phyloP scores from a whole-genome alignment of 192 early-diverging fungal species.

The Coemansia sp. region DNA sequence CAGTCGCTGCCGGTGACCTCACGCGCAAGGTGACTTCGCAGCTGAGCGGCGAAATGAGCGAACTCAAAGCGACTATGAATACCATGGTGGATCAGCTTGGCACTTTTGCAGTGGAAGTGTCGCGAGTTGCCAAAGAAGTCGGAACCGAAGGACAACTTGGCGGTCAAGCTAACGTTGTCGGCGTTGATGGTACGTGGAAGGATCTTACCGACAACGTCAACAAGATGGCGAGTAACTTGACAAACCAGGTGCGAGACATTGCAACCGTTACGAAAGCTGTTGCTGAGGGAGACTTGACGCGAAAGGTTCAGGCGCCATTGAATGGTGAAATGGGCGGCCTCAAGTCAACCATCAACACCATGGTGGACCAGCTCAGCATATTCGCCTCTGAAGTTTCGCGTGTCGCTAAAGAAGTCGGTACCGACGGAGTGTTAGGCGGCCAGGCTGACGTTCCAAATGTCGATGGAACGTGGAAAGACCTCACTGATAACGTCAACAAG shows the following conservation, averaged over 20 bases:
- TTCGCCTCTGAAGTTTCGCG: slow-evolving; percentile 67
- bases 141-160: slow-evolving; percentile 68
- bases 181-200: slow-evolving; percentile 66
- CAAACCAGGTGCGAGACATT: slow-evolving; percentile 66
- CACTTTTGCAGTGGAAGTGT: slow-evolving; percentile 65
- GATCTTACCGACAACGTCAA: slow-evolving; percentile 70
- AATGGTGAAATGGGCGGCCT: slow-evolving; percentile 61
- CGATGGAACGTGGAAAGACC: slow-evolving; percentile 60
- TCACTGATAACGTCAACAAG: slow-evolving; percentile 59
- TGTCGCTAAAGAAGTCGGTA: slow-evolving; percentile 63
- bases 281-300: slow-evolving; percentile 60
- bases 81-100: slow-evolving; percentile 66
- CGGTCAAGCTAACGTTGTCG: slow-evolving; percentile 61
- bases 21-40: too few species aligned
- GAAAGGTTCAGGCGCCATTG: slow-evolving; percentile 47
- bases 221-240: slow-evolving; percentile 68
- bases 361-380: slow-evolving; percentile 64
- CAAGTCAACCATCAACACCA: slow-evolving; percentile 62
- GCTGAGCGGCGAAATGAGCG: too few species aligned
- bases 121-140: slow-evolving; percentile 65
- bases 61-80: too few species aligned
- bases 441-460: slow-evolving; percentile 60
- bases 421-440: slow-evolving; percentile 66
- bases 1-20: too few species aligned
- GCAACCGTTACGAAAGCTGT: slow-evolving; percentile 65